A percentile compares a stretch with the other conserved stretches of the same genome.
Evolutionary conservation across 306 rosid genomes (phyloP).

Genomic region (Begonia peltatifolia): DNA sequence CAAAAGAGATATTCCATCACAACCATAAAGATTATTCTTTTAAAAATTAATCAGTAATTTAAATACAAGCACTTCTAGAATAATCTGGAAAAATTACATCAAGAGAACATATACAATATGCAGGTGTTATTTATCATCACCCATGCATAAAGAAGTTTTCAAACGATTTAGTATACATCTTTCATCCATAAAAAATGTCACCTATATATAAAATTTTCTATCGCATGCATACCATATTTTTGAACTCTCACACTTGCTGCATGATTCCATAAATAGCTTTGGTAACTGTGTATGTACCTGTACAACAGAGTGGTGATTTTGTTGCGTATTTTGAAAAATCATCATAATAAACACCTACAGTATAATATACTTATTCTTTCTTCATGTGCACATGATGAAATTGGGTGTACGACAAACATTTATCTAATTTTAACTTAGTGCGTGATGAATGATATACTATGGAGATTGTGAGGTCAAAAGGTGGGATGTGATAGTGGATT

Average conservation of each 20-base stretch:
- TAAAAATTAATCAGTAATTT: too few species aligned
- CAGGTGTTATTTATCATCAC: too few species aligned
- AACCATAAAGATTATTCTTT: background rate
- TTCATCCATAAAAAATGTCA: too few species aligned
- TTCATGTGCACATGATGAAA: background rate
- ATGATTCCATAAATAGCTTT: conserved; percentile 94
- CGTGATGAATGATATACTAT: too few species aligned
- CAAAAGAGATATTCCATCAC: conserved; percentile 2
- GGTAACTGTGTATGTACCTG: conserved; percentile 96
- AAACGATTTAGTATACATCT: too few species aligned
- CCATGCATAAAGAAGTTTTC: too few species aligned
- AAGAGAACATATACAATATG: too few species aligned
- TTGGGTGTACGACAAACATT: too few species aligned
- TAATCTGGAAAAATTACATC: background rate
- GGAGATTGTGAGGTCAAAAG: too few species aligned
- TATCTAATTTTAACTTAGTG: too few species aligned
- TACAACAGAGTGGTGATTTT: conserved; percentile 3
- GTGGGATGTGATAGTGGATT: too few species aligned
- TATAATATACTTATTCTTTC: background rate
- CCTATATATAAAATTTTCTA: background rate
- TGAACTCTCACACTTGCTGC: conserved; percentile 87
- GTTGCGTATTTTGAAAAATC: background rate
- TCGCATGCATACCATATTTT: conserved; percentile 52
- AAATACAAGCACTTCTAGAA: too few species aligned
- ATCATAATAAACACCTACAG: background rate